A percentile compares a stretch with the other conserved stretches of the same genome.
Evolutionary conservation across 2,329 filamentous ascomycete species (phyloP).

Genomic region (Colletotrichum lupini): DNA sequence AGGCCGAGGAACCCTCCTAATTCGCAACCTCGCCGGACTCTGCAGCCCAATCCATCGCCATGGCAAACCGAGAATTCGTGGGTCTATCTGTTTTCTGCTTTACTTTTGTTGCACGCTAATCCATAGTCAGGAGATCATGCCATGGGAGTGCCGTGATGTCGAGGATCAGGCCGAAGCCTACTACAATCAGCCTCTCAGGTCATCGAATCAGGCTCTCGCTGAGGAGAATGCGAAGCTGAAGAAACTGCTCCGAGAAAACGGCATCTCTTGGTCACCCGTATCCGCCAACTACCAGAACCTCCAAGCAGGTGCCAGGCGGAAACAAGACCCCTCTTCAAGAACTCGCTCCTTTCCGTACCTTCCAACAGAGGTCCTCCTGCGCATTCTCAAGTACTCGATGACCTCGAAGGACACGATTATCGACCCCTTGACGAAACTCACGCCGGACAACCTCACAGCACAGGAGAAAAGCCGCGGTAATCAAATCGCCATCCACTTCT

Average conservation of each 20-base stretch:
- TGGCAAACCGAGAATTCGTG: constrained; percentile 26
- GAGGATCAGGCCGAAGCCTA: constrained; percentile 60
- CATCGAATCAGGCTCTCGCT: constrained; percentile 55
- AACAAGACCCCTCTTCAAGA: constrained; percentile 39
- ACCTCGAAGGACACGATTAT: constrained; percentile 61
- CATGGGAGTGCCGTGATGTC: constrained; percentile 65
- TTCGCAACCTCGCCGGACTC: neutral
- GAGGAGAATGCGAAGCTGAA: constrained; percentile 64
- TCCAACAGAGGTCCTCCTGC: constrained; percentile 63
- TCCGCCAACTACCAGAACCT: constrained; percentile 43
- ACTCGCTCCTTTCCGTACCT: constrained; percentile 52
- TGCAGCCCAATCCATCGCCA: neutral
- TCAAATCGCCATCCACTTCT: constrained; percentile 64
- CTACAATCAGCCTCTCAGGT: constrained; percentile 61
- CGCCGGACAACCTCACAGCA: constrained; percentile 54
- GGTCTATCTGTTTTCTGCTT: neutral
- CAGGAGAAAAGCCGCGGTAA: constrained; percentile 56
- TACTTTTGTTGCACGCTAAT: neutral
- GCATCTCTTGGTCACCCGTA: constrained; percentile 60
- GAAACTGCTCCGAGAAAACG: constrained; percentile 61
- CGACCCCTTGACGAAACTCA: constrained; percentile 61
- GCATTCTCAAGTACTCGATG: constrained; percentile 63
- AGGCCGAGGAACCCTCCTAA: neutral
- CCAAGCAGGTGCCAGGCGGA: constrained; percentile 39
- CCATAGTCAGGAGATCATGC: constrained; percentile 45